Evolutionary conservation across 441 rosid species (phyloP), one percentile per base, ranked within the genome.

Genomic region (Dalechampia spathulata): DNA sequence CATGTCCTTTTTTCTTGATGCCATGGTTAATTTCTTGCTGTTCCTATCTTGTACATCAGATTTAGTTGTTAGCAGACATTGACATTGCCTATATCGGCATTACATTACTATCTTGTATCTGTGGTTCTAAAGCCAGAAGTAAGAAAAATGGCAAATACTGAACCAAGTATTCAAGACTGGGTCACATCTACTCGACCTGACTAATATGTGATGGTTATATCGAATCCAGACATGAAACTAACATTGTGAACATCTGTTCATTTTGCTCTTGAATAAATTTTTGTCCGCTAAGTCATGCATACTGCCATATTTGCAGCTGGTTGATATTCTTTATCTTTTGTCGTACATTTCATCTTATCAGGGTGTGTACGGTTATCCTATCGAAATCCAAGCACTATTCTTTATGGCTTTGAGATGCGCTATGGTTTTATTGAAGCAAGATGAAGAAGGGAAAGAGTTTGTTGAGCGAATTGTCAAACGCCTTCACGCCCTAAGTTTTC

Each of bases 331-430:
- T 19, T 34, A 11, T 46, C 28, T 44, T 17, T 0, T 66, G 13
- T 43, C 6, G 42, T 15, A 38, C 12, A 58, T 7, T 60, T 38
- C 21, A 7, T 51, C 9, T 64, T 66, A 52, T 21, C 64, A 86
- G 98, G 98, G 98, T 56, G 96, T 91, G 20, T 91, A 91, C 63
- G 98, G 96, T 34, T 84, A 88, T 74, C 96, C 98, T 2, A 86
- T 91, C 20, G 95, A 91, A 76, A 91, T 88, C 39, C 96, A 86
- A 70, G 83, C 90, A 30, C 95, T 87, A 19, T 88, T 91, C 80
- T 88, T 91, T 70, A 86, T 88, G 98, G 83, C 95, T 12, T 73
- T 88, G 60, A 74, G 95, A 52, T 91, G 96, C 68, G 96, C 96
- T 54, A 69, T 81, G 66, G 67, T 73, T 52, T 65, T 91, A 53